phyloP scores from a whole-genome alignment of 202 grass and related monocot species.

The Miscanthus sacchariflorus region DNA sequence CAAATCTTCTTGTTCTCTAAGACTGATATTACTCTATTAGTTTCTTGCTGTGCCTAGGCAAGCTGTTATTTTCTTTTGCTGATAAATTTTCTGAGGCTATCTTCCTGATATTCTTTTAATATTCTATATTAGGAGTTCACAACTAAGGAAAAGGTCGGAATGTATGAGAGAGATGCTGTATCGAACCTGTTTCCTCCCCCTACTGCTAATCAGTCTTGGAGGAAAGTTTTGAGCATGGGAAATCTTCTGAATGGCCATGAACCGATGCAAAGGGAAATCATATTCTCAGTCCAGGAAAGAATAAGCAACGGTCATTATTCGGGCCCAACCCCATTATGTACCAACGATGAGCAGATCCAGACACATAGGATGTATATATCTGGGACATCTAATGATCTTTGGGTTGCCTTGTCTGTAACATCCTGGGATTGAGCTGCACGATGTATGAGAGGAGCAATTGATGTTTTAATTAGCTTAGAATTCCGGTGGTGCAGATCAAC shows the following conservation, averaged over 20 bases:
- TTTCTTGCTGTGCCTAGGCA: not conserved
- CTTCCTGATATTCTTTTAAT: constrained; percentile 43
- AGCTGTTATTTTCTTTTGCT: constrained; percentile 1
- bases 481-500: constrained; percentile 18
- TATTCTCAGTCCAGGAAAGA: constrained; percentile 81
- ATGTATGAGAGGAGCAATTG: not conserved
- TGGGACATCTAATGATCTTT: constrained; percentile 95
- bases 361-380: constrained; percentile 93
- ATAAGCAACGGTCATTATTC: constrained; percentile 79
- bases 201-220: constrained; percentile 93
- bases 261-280: constrained; percentile 87
- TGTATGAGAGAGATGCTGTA: constrained; percentile 78
- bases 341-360: constrained; percentile 73
- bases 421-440: constrained; percentile 81
- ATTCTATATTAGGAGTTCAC: constrained; percentile 76
- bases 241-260: constrained; percentile 98
- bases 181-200: constrained; percentile 85
- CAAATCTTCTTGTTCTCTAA: not conserved
- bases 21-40: constrained; percentile 1
- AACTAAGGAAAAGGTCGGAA: constrained; percentile 70
- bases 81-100: not conserved
- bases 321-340: constrained; percentile 55
- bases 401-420: constrained; percentile 91
- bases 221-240: constrained; percentile 99
- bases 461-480: not conserved